A percentile compares a stretch with the other conserved stretches of the same genome.
phyloP scores from a whole-genome alignment of 1,139 yeast species.

The Eremothecium gossypii region DNA sequence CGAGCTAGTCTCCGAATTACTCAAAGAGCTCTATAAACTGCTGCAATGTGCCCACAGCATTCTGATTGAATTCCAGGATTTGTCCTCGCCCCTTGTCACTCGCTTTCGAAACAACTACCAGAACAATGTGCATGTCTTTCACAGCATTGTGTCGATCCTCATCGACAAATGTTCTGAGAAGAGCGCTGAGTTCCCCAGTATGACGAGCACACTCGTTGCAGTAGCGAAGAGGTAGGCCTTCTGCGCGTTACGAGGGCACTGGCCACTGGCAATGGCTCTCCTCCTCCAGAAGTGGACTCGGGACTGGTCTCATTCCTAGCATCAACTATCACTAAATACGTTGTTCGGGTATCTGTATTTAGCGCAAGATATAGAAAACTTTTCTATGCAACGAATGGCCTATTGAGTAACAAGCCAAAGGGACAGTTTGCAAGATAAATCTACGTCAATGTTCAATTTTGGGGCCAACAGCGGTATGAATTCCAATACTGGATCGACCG shows the following conservation, averaged over 20 bases:
- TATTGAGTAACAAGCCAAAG: neutral
- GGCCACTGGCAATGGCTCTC: neutral
- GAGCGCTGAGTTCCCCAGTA: constrained; percentile 10
- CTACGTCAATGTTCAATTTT: constrained; percentile 8
- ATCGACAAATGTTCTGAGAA: constrained; percentile 21
- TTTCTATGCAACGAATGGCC: neutral
- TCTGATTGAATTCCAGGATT: constrained; percentile 13
- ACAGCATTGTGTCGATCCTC: constrained; percentile 21
- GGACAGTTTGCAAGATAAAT: neutral
- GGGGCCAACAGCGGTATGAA: constrained; percentile 7
- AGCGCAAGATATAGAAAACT: neutral
- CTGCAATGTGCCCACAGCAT: constrained; percentile 13
- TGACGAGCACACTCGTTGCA: constrained; percentile 11
- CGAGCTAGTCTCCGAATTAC: constrained; percentile 15
- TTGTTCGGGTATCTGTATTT: neutral
- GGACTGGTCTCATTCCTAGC: too few species aligned
- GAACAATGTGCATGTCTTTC: constrained; percentile 23
- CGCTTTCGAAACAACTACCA: constrained; percentile 25
- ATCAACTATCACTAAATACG: constrained; percentile 3
- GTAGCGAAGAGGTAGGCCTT: constrained; percentile 4
- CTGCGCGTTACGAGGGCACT: too few species aligned
- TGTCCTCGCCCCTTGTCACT: constrained; percentile 22
- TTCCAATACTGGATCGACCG: constrained; percentile 10
- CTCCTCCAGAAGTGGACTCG: too few species aligned
- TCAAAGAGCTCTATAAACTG: constrained; percentile 13